Percentiles rank a stretch among this genome's conserved stretches.
Evolutionary conservation across 805 yeast species (phyloP).

Genomic region (Zygotorulaspora florentina): DNA sequence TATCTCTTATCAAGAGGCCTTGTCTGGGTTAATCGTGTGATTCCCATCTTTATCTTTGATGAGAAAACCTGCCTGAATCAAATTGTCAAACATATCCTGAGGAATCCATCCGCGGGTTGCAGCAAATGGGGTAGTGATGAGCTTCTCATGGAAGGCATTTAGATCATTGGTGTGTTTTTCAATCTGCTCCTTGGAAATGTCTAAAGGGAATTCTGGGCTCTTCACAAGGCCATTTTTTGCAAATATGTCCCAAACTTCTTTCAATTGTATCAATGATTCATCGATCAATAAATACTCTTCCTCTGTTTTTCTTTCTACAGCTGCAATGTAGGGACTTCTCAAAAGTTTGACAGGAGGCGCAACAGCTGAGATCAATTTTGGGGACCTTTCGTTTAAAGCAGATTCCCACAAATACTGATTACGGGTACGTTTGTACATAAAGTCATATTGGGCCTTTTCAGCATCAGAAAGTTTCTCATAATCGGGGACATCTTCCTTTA

Average conservation of each 20-base stretch:
- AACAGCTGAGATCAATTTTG: slow-evolving; percentile 71
- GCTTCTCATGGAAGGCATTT: slow-evolving; percentile 62
- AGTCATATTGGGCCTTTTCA: slow-evolving; percentile 76
- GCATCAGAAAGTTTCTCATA: slow-evolving; percentile 62
- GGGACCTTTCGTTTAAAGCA: slow-evolving; percentile 58
- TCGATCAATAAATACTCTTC: slow-evolving; percentile 61
- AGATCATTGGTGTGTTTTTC: slow-evolving; percentile 54
- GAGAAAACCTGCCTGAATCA: slow-evolving; percentile 64
- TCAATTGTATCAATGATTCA: slow-evolving; percentile 60
- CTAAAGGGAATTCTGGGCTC: slow-evolving; percentile 53
- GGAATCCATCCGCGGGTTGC: slow-evolving; percentile 96
- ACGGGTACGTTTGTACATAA: slow-evolving; percentile 85
- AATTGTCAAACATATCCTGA: slow-evolving; percentile 78
- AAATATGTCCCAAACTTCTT: slow-evolving; percentile 65
- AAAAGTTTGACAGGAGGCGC: slow-evolving; percentile 77
- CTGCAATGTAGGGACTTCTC: slow-evolving; percentile 59
- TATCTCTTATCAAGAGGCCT: slow-evolving; percentile 37
- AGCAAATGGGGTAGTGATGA: slow-evolving; percentile 72
- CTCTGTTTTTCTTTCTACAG: slow-evolving; percentile 53
- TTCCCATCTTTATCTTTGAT: slow-evolving; percentile 57
- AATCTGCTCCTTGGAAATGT: slow-evolving; percentile 54
- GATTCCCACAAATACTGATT: slow-evolving; percentile 87
- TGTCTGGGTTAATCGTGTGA: slow-evolving; percentile 33
- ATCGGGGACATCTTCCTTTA: slow-evolving; percentile 69
- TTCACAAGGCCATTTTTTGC: slow-evolving; percentile 54